These are phyloP conservation scores for Fomitiporia mediterranea DNA, from an alignment of 1,284 basidiomycete genomes.

Conservation along the genomic window DNA sequence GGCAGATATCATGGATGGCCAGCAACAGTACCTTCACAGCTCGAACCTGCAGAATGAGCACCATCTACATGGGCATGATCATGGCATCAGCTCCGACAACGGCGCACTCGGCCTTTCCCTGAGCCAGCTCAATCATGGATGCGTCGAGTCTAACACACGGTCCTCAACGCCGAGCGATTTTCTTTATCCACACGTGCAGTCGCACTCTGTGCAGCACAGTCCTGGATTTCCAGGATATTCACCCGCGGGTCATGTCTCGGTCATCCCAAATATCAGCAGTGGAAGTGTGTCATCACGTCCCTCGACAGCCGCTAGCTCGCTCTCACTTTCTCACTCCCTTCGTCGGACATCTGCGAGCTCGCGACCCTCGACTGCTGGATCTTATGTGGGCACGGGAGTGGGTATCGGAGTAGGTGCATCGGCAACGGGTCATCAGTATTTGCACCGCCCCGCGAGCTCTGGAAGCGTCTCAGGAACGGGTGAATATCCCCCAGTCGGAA, in stretches of 20 bases:
- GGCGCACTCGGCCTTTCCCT: slow-evolving; percentile 16
- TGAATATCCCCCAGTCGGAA: slow-evolving; percentile 1
- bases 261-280: slow-evolving; percentile 15
- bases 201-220: slow-evolving; percentile 1
- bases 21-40: background rate
- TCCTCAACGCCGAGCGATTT: slow-evolving; percentile 15
- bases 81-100: background rate
- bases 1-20: slow-evolving; percentile 11
- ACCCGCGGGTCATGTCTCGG: background rate
- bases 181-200: slow-evolving; percentile 7
- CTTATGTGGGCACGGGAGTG: slow-evolving; percentile 4
- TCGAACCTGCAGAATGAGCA: slow-evolving; percentile 5
- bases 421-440: background rate
- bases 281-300: slow-evolving; percentile 9
- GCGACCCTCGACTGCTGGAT: slow-evolving; percentile 15
- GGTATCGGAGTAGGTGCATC: background rate
- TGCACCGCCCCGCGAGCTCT: slow-evolving; percentile 14
- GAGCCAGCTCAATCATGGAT: background rate
- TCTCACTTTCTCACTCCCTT: slow-evolving; percentile 14
- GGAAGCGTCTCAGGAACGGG: background rate
- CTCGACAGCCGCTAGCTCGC: slow-evolving; percentile 16
- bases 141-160: background rate
- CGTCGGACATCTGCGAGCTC: slow-evolving; percentile 13
- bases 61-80: background rate
- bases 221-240: slow-evolving; percentile 9